These are phyloP conservation scores for Friedmanniomyces simplex DNA, from an alignment of 495 filamentous ascomycete species.

Conservation along the genomic window DNA sequence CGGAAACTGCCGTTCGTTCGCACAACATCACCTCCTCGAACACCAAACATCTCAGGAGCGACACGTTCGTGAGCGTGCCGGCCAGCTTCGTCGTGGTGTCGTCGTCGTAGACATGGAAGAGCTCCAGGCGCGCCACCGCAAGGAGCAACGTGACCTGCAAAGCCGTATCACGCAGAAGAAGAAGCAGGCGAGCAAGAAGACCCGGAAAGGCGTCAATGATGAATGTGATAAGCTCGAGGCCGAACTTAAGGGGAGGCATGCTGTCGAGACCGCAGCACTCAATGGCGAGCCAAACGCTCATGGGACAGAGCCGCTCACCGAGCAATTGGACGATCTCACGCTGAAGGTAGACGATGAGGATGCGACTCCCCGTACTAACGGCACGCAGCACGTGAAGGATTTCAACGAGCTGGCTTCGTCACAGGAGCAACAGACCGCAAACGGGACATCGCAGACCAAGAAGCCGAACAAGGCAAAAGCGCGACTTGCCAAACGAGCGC, in stretches of 20 bases:
- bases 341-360: constrained; percentile 11
- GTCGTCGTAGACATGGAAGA: constrained; percentile 49
- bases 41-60: too few relatives aligned
- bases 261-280: constrained; percentile 52
- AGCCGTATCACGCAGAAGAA: constrained; percentile 83
- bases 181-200: constrained; percentile 93
- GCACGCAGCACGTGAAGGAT: constrained; percentile 11
- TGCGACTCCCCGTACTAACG: not conserved
- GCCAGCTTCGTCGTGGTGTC: too few relatives aligned
- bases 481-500: constrained; percentile 75
- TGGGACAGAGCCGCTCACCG: constrained; percentile 8
- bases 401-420: constrained; percentile 1
- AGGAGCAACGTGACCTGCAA: constrained; percentile 81
- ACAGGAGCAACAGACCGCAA: not conserved
- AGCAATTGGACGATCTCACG: constrained; percentile 13
- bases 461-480: constrained; percentile 90
- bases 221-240: constrained; percentile 32
- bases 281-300: constrained; percentile 31
- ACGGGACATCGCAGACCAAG: constrained; percentile 29
- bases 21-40: not conserved
- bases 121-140: constrained; percentile 67
- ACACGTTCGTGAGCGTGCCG: too few relatives aligned
- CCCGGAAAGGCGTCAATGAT: constrained; percentile 74
- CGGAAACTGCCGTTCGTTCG: too few relatives aligned
- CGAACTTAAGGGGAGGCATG: constrained; percentile 32